These are phyloP conservation scores for Scalesia atractyloides DNA, from an alignment of 129 eudicot species.

Conservation along the genomic window DNA sequence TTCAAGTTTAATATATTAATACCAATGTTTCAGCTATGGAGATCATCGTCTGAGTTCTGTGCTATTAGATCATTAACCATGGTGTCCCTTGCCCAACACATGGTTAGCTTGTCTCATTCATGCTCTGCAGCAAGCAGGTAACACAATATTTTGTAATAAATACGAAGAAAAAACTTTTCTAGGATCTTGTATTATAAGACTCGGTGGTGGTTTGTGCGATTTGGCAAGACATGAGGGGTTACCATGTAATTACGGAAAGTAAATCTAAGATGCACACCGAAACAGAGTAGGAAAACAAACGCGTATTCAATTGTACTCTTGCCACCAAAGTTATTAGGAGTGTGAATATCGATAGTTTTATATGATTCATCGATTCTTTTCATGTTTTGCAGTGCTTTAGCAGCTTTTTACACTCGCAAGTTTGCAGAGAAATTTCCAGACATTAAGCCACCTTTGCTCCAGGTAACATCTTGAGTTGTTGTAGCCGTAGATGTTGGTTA, in stretches of 20 bases:
- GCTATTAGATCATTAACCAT: conserved; percentile 89
- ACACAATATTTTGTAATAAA: conserved; percentile 1
- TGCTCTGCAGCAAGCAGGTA: conserved; percentile 90
- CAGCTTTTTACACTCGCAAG: conserved; percentile 90
- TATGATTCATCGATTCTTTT: conserved; percentile 2
- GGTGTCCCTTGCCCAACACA: conserved; percentile 95
- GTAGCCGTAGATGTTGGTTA: conserved; percentile 1
- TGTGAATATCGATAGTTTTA: background rate
- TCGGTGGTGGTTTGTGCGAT: conserved; percentile 17
- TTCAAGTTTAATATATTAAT: conserved; percentile 18
- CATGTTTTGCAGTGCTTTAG: conserved; percentile 73
- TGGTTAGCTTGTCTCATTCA: conserved; percentile 81
- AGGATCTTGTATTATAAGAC: background rate
- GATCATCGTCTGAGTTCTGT: conserved; percentile 89
- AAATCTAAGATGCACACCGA: background rate
- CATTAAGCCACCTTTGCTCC: conserved; percentile 86
- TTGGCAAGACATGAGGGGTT: conserved; percentile 8
- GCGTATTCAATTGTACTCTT: background rate
- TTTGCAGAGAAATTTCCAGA: conserved; percentile 81
- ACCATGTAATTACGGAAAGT: background rate
- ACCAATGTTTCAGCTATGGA: conserved; percentile 79
- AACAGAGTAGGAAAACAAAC: background rate
- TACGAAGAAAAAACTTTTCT: background rate
- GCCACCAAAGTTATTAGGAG: background rate
- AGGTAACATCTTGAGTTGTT: conserved; percentile 52